A percentile compares a stretch with the other conserved stretches of the same genome.
Evolutionary conservation across 78 protist genomes (phyloP).

Genomic region (Dictyostelium citrinum): DNA sequence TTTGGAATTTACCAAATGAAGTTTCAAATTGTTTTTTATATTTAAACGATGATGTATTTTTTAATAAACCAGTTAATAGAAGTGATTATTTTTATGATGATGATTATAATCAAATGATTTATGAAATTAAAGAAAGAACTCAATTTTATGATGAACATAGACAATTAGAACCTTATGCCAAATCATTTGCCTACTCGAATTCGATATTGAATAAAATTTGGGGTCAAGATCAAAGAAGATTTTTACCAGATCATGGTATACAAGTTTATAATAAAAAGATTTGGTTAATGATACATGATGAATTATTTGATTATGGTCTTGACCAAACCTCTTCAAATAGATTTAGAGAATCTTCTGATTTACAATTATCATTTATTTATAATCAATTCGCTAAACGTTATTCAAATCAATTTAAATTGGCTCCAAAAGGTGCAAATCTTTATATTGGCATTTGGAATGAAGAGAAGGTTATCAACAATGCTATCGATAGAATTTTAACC

Average conservation of each 20-base stretch:
- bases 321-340: neutral
- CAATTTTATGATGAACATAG: neutral
- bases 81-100: conserved; percentile 28
- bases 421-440: neutral
- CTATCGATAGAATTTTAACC: neutral
- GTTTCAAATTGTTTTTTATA: conserved; percentile 39
- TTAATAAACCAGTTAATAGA: neutral
- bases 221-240: neutral
- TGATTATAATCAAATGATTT: conserved; percentile 8
- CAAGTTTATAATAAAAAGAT: conserved; percentile 23
- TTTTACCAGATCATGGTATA: conserved; percentile 43
- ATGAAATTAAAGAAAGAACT: neutral
- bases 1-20: conserved; percentile 17
- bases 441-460: neutral
- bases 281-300: conserved; percentile 3
- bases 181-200: neutral
- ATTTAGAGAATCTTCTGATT: neutral
- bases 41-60: conserved; percentile 54
- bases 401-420: neutral
- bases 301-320: neutral
- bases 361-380: conserved; percentile 43
- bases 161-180: neutral
- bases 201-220: neutral
- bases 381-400: conserved; percentile 2
- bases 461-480: neutral